Percentiles rank a stretch among this genome's conserved stretches.
These are phyloP conservation scores for cucumber (Cucumis sativus) DNA, from an alignment of 306 rosid genomes.

Conservation along the genomic window Cucumber_9930_V3 NC_026660.2:22603501-22604000, in stretches of 20 bases:
- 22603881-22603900: too few relatives aligned
- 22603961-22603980: not conserved
- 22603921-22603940: too few relatives aligned
- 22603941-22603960: too few relatives aligned
- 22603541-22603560: constrained; percentile 37
- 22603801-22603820: too few relatives aligned
- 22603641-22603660: constrained; percentile 29
- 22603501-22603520: constrained; percentile 88
- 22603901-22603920: too few relatives aligned
- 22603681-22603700: constrained; percentile 49
- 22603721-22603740: constrained; percentile 49
- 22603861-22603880: too few relatives aligned
- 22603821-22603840: too few relatives aligned
- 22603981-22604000: not conserved
- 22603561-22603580: not conserved
- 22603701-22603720: constrained; percentile 45
- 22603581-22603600: not conserved
- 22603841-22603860: too few relatives aligned
- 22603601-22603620: not conserved
- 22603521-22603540: constrained; percentile 79
- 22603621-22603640: not conserved
- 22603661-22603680: constrained; percentile 46
- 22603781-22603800: constrained; percentile 4
- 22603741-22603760: constrained; percentile 60
- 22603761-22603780: constrained; percentile 45